phyloP scores from a whole-genome alignment of 805 yeast species.

The Isabelozyma rhagii region DNA sequence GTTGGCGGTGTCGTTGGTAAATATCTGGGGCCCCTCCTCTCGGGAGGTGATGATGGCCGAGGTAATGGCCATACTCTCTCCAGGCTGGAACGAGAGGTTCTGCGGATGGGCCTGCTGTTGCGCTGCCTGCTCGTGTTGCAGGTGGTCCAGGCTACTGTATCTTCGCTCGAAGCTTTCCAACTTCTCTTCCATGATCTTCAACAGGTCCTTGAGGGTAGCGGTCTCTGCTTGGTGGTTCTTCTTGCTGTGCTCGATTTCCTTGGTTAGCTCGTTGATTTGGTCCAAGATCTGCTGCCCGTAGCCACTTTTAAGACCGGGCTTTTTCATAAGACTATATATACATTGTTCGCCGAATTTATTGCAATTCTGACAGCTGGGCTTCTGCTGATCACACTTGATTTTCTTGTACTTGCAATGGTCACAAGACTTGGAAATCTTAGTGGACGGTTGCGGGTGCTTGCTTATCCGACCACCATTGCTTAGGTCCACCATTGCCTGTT shows the following conservation, averaged over 20 bases:
- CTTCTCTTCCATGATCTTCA: slow-evolving; percentile 6
- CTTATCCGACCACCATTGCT: not conserved
- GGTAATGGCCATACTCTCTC: too few relatives aligned
- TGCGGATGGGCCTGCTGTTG: not conserved
- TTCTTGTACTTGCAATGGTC: slow-evolving; percentile 13
- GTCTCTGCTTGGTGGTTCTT: slow-evolving; percentile 6
- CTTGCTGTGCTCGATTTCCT: not conserved
- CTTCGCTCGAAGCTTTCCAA: slow-evolving; percentile 4
- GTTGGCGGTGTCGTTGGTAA: not conserved
- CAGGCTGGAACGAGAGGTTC: not conserved
- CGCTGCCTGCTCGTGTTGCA: not conserved
- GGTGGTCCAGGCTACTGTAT: not conserved
- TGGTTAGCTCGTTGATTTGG: slow-evolving; percentile 6
- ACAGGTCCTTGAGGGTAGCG: slow-evolving; percentile 4
- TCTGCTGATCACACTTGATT: slow-evolving; percentile 12
- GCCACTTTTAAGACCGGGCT: slow-evolving; percentile 14
- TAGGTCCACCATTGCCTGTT: not conserved
- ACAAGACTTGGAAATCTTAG: slow-evolving; percentile 11
- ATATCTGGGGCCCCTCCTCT: not conserved
- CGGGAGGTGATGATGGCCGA: not conserved
- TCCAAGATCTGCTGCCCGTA: slow-evolving; percentile 15
- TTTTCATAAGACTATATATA: slow-evolving; percentile 13
- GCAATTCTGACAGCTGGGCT: slow-evolving; percentile 12
- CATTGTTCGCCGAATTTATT: slow-evolving; percentile 7
- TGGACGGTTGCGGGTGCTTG: not conserved